These are phyloP conservation scores for Trichopus zeylanicus DNA, from an alignment of 116 monocot genomes.

Conservation along the genomic window DNA sequence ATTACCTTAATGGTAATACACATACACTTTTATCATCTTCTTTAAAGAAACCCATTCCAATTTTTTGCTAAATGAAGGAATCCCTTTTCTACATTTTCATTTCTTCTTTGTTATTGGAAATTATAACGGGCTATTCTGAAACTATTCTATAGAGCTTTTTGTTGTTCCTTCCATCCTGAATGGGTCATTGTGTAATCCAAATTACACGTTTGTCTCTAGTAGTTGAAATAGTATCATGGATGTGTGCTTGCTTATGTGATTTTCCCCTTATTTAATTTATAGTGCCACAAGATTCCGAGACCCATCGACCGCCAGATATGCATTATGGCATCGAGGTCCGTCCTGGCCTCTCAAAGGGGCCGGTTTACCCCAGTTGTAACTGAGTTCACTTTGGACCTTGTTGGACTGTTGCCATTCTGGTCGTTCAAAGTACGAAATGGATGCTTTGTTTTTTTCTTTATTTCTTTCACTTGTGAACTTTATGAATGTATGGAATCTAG, in stretches of 20 bases:
- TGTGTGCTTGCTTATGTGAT: not conserved
- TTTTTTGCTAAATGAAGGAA: not conserved
- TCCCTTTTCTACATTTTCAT: not conserved
- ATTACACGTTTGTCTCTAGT: too few relatives aligned
- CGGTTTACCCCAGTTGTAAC: slow-evolving; percentile 23
- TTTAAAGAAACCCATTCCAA: not conserved
- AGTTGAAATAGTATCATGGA: too few relatives aligned
- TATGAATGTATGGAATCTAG: too few relatives aligned
- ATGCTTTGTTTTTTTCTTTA: too few relatives aligned
- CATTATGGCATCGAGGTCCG: slow-evolving; percentile 36
- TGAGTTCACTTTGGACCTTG: slow-evolving; percentile 5
- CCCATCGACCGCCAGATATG: slow-evolving; percentile 26
- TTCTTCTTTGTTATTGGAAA: not conserved
- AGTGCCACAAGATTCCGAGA: slow-evolving; percentile 41
- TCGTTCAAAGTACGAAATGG: too few relatives aligned
- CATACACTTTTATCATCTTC: not conserved
- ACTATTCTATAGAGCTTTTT: not conserved
- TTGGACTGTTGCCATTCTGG: too few relatives aligned
- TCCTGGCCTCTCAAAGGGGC: slow-evolving; percentile 36
- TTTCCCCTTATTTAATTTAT: slow-evolving; percentile 1
- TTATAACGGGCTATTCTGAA: not conserved
- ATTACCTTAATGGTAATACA: slow-evolving; percentile 66
- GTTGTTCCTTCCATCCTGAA: not conserved
- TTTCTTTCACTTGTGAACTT: too few relatives aligned
- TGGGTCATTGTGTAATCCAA: not conserved